Percentiles rank a stretch among this genome's conserved stretches.
phyloP scores from a whole-genome alignment of 768 basidiomycete species.

The Pulveroboletus sp. region DNA sequence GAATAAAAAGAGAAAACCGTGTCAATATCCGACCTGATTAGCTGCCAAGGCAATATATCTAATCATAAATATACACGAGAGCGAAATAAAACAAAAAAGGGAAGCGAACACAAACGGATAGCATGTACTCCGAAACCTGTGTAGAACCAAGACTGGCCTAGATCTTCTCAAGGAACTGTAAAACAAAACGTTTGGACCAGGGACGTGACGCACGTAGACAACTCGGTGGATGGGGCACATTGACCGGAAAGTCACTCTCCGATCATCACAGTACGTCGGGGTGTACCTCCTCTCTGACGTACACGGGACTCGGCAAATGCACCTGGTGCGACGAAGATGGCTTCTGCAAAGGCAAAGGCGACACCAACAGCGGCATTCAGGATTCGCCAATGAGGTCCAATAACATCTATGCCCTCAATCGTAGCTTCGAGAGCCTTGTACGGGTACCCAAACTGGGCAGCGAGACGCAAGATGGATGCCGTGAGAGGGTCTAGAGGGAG shows the following conservation, averaged over 20 bases:
- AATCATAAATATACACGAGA: slow-evolving; percentile 19
- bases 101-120: slow-evolving; percentile 13
- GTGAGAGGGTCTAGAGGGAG: slow-evolving; percentile 55
- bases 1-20: background rate
- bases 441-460: slow-evolving; percentile 56
- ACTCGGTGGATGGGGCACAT: background rate
- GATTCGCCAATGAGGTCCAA: slow-evolving; percentile 53
- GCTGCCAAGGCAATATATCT: slow-evolving; percentile 11
- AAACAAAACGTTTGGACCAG: background rate
- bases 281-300: slow-evolving; percentile 19
- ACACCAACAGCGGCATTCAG: slow-evolving; percentile 50
- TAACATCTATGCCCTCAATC: slow-evolving; percentile 43
- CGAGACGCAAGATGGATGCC: slow-evolving; percentile 59
- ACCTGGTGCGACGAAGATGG: slow-evolving; percentile 45
- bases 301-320: slow-evolving; percentile 31
- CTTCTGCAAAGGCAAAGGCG: slow-evolving; percentile 67
- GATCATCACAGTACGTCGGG: slow-evolving; percentile 16
- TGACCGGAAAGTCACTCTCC: slow-evolving; percentile 18
- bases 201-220: background rate
- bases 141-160: slow-evolving; percentile 8
- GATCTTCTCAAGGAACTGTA: background rate
- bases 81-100: slow-evolving; percentile 1
- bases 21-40: slow-evolving; percentile 8
- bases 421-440: slow-evolving; percentile 28
- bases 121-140: slow-evolving; percentile 10